Percentiles rank a stretch among this genome's conserved stretches.
Conservation (phyloP, 202 grass and related monocot genomes). For the Schoenoplectus triqueter region DNA sequence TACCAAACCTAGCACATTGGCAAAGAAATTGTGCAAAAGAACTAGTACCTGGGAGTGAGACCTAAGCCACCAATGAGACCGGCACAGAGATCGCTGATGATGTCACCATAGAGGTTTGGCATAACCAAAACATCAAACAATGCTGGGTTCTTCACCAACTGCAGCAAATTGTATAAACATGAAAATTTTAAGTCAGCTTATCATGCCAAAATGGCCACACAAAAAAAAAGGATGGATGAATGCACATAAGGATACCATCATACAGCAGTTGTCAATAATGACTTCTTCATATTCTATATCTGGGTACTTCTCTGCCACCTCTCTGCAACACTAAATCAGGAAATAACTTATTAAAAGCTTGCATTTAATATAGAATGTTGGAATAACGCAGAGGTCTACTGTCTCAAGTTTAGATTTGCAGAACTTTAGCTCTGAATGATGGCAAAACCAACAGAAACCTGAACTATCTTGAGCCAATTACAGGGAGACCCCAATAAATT, state of each 20-base stretch:
- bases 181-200: background rate
- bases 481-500: background rate
- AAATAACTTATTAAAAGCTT: background rate
- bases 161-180: slow-evolving; percentile 46
- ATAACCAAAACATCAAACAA: slow-evolving; percentile 96
- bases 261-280: slow-evolving; percentile 98
- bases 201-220: background rate
- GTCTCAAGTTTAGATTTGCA: background rate
- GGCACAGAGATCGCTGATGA: slow-evolving; percentile 97
- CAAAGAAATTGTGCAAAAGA: slow-evolving; percentile 5
- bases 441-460: too few relatives aligned
- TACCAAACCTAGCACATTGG: background rate
- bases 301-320: slow-evolving; percentile 92
- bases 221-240: background rate
- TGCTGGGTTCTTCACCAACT: slow-evolving; percentile 90
- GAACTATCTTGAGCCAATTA: too few relatives aligned
- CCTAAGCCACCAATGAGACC: slow-evolving; percentile 91
- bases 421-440: background rate
- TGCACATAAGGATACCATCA: slow-evolving; percentile 63
- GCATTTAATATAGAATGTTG: background rate
- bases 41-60: slow-evolving; percentile 86
- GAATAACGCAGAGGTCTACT: background rate
- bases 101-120: slow-evolving; percentile 98
- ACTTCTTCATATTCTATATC: slow-evolving; percentile 94
- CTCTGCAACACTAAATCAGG: slow-evolving; percentile 84